Evolutionary conservation across 2,329 filamentous ascomycete genomes (phyloP), one percentile per base, ranked within the genome.

Genomic region (Pezicula radicicola): DNA sequence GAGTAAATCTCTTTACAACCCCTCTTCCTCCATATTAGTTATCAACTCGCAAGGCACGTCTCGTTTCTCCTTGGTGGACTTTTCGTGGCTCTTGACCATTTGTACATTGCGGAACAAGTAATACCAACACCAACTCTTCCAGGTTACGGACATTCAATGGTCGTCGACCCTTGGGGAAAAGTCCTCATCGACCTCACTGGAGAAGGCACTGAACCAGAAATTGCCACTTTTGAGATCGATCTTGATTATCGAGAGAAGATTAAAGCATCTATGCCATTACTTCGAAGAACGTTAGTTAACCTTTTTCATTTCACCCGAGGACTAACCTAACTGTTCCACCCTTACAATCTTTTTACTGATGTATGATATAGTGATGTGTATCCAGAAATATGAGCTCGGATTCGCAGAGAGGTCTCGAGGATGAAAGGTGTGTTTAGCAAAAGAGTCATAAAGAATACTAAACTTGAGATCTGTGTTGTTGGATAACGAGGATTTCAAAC

Each of bases 81-180:
- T 10, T 8, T 30, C 10, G 28, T 30, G 28, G 10, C 9, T 33
- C 30, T 7, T 33, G 9, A 10, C 9, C 3, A 12, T 33, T 33
- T 13, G 3, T 33, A 33, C 12, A n/a, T n/a, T n/a, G 9, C 9
- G 9, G 12, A 33, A 33, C 12, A 33, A 33, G 12, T 33, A 4
- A 33, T 33, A 12, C 30, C 10, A 10, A 33, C 30, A 10, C 9
- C 30, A 33, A 33, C 12, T 2, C 12, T 13, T 13, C 30, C 81
- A 27, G 95, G 89, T 69, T 96, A 94, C 71, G 93, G 93, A 0
- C 87, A 90, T 66, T 89, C 88, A 61, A 83, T 96, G 74, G 87
- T 95, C 44, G 78, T 97, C 25, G 87, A 89, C 67, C 92, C 93
- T 0, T 96, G 91, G 91, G 93, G 93, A 0, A 78, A 81, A 51